phyloP scores from a whole-genome alignment of 345 rosid genomes.

The Mangifera indica region DNA sequence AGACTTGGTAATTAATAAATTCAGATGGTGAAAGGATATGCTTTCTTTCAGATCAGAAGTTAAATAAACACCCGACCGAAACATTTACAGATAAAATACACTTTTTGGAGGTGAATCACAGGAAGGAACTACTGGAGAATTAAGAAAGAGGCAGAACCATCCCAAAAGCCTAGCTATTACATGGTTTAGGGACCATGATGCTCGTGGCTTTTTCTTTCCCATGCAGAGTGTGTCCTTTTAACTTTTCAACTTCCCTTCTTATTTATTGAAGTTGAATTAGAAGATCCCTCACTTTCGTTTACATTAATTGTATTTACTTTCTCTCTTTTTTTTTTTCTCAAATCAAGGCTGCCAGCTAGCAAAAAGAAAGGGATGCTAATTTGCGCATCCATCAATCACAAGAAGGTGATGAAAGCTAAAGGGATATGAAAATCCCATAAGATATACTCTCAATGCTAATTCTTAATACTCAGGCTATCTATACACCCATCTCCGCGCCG shows the following conservation, averaged over 20 bases:
- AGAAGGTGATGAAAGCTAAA: conserved; percentile 10
- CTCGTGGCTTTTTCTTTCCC: neutral
- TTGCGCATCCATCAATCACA: conserved; percentile 9
- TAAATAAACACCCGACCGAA: neutral
- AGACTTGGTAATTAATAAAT: conserved; percentile 2
- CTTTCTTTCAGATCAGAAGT: neutral
- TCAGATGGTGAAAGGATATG: conserved; percentile 15
- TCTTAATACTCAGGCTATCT: neutral
- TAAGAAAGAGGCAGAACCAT: conserved; percentile 28
- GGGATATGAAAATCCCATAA: conserved; percentile 28
- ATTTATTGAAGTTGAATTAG: conserved; percentile 4
- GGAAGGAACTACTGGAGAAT: conserved; percentile 29
- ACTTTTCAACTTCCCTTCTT: conserved; percentile 16
- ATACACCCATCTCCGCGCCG: too few species aligned
- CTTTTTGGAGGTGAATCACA: conserved; percentile 50
- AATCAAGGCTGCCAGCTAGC: conserved; percentile 3
- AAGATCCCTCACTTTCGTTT: conserved; percentile 11
- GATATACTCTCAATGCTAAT: conserved; percentile 16
- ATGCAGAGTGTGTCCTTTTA: neutral
- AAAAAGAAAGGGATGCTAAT: conserved; percentile 8
- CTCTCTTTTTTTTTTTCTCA: neutral
- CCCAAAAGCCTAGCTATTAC: conserved; percentile 19
- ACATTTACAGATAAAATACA: conserved; percentile 41
- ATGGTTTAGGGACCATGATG: neutral
- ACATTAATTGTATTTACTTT: neutral